Conservation (phyloP, 2,329 filamentous ascomycete genomes). For the Phaeoacremonium minimum region DNA sequence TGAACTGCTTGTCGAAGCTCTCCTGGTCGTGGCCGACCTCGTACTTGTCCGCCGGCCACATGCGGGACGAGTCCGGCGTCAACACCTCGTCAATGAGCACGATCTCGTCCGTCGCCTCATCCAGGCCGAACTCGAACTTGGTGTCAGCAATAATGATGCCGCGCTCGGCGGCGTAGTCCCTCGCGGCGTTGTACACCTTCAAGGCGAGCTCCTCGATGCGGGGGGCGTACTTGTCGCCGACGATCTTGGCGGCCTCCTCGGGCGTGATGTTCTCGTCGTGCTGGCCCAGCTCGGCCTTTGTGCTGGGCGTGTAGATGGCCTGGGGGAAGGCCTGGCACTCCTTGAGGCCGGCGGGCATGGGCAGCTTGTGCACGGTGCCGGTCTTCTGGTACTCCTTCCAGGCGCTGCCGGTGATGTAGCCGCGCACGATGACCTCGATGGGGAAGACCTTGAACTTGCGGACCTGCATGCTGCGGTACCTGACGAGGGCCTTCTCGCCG, state of each 20-base stretch:
- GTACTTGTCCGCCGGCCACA: constrained; percentile 77
- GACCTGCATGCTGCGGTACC: constrained; percentile 72
- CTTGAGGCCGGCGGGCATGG: constrained; percentile 61
- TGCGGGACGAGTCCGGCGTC: constrained; percentile 78
- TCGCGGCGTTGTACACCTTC: constrained; percentile 57
- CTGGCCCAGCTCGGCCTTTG: constrained; percentile 75
- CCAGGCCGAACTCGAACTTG: constrained; percentile 63
- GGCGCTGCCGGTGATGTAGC: constrained; percentile 82
- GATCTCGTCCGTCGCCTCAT: constrained; percentile 60
- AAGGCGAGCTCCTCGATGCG: constrained; percentile 63
- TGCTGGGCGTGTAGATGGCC: constrained; percentile 70
- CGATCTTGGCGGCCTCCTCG: constrained; percentile 57
- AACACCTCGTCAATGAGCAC: constrained; percentile 81
- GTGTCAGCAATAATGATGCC: constrained; percentile 71
- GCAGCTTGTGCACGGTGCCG: constrained; percentile 77
- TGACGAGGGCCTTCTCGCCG: constrained; percentile 46
- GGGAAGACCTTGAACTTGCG: constrained; percentile 70
- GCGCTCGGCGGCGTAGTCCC: constrained; percentile 57
- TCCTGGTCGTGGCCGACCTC: constrained; percentile 69
- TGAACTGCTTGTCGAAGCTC: constrained; percentile 84
- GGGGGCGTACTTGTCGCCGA: constrained; percentile 60
- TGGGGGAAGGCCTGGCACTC: constrained; percentile 66
- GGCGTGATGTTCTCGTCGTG: constrained; percentile 85
- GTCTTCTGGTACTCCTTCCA: constrained; percentile 71
- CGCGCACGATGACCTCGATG: constrained; percentile 80